Base-by-base conservation (phyloP, 2,329 filamentous ascomycete genomes). In the Acephala macrosclerotiorum region DNA sequence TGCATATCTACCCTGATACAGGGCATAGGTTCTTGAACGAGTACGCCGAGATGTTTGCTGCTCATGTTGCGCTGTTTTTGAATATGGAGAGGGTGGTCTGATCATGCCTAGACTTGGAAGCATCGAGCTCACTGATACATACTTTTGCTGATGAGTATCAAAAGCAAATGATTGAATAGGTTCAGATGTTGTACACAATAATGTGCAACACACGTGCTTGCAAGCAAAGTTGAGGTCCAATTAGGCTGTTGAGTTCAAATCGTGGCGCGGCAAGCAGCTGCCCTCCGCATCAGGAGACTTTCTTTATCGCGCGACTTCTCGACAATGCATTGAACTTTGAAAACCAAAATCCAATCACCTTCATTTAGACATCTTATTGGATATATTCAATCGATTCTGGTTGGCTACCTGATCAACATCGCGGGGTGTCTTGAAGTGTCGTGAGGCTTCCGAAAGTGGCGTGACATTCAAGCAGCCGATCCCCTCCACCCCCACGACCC, bases 11-110 rank as follows among this genome's bases (percentile, higher is more conserved):
- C 49, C 67, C 67, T 8, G 65, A 69, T 60, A 38, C 65, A n/a
- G 67, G 67, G 5, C 68, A 70, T 61, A 63, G 68, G 16, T 66
- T 67, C 56, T 58, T 68, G 53, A 64, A 58, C 25, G 59, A 71
- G 53, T 67, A 66, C 60, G 62, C 67, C 29, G 61, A 62, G 29
- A 25, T 66, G 38, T 69, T 66, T 40, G 67, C 69, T 22, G 60
- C 45, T 51, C 51, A 68, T 33, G 38, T 71, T 49, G 53, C 58
- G 16, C 3, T 61, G n/a, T 71, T 69, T 40, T 57, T 71, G 45
- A 60, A 68, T 61, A 25, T 22, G 45, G 11, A 49, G 20, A 49
- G n/a, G 20, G 45, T 49, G 45, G 45, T 49, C 20, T 49, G n/a
- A n/a, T 42, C 40, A n/a, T 42, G 40, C 40, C 18, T 42, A 2